Percentiles rank a stretch among this genome's conserved stretches.
Evolutionary conservation across 148 eudicot genomes (phyloP).

Genomic region (Mesembryanthemum crystallinum): DNA sequence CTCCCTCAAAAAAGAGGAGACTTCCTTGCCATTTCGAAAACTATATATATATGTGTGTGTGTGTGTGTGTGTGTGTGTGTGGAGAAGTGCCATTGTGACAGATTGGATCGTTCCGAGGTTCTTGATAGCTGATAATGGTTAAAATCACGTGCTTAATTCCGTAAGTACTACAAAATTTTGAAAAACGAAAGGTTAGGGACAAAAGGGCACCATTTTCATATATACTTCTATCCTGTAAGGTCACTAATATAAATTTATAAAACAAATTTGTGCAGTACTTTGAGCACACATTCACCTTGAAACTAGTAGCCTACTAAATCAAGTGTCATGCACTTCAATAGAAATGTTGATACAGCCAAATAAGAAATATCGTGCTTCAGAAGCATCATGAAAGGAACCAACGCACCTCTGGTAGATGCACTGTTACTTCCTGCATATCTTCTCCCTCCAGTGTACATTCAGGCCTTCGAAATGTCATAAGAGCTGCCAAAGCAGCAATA

Average conservation of each 20-base stretch:
- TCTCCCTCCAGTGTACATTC: constrained; percentile 82
- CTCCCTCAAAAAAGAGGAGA: no score
- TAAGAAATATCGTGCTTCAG: not conserved
- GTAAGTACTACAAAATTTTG: not conserved
- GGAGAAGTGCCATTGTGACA: no score
- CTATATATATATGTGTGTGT: no score
- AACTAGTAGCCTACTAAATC: not conserved
- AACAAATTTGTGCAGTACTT: not conserved
- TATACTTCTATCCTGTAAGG: not conserved
- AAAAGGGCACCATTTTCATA: not conserved
- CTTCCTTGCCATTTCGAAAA: no score
- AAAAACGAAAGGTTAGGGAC: not conserved
- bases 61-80: no score
- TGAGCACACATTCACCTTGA: not conserved
- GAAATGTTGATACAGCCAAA: not conserved
- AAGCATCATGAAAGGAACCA: constrained; percentile 10
- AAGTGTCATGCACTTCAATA: not conserved
- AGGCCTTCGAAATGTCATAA: constrained; percentile 80
- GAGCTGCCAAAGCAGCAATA: constrained; percentile 92
- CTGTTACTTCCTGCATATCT: constrained; percentile 68
- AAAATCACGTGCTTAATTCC: not conserved
- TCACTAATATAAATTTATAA: not conserved
- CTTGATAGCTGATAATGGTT: no score
- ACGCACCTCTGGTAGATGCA: constrained; percentile 81
- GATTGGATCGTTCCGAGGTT: no score